Evolutionary conservation across 139 green algal species (phyloP).

Genomic region (Zygnema circumcarinatum): DNA sequence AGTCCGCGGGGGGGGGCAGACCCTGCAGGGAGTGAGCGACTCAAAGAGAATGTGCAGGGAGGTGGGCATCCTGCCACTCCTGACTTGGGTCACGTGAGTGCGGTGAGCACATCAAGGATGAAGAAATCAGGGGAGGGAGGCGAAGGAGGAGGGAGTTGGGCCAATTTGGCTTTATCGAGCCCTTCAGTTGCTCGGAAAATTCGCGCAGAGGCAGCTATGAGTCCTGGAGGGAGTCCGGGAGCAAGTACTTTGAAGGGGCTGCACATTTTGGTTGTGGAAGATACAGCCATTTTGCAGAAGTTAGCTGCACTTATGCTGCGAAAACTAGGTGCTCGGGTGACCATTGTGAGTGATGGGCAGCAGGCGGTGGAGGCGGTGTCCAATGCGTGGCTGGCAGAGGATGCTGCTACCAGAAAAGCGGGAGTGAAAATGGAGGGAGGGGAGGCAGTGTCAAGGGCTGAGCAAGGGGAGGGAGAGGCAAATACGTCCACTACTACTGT

Average conservation of each 20-base stretch:
- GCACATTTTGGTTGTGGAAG: slow-evolving; percentile 54
- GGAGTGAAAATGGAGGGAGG: slow-evolving; percentile 9
- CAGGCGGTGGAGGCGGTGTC: slow-evolving; percentile 44
- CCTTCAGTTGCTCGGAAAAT: background rate
- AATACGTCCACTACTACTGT: too few species aligned
- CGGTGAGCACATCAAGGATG: too few species aligned
- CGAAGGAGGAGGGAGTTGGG: background rate
- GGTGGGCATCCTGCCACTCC: too few species aligned
- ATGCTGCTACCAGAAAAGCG: background rate
- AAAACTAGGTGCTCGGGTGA: slow-evolving; percentile 51
- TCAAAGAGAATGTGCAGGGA: too few species aligned
- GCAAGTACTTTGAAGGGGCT: slow-evolving; percentile 20
- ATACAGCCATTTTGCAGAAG: slow-evolving; percentile 41
- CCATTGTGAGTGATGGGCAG: slow-evolving; percentile 36
- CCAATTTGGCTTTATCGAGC: background rate
- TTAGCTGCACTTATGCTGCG: slow-evolving; percentile 35
- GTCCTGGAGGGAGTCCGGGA: background rate
- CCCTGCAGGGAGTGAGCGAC: too few species aligned
- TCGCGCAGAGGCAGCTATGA: background rate
- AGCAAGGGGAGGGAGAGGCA: background rate
- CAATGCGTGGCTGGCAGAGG: slow-evolving; percentile 27
- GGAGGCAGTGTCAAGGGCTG: slow-evolving; percentile 7
- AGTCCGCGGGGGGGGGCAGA: background rate
- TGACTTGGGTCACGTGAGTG: too few species aligned
- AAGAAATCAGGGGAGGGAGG: too few species aligned